These are phyloP conservation scores for Colletotrichum abscissum DNA, from an alignment of 2,329 filamentous ascomycete species.

Conservation along the genomic window DNA sequence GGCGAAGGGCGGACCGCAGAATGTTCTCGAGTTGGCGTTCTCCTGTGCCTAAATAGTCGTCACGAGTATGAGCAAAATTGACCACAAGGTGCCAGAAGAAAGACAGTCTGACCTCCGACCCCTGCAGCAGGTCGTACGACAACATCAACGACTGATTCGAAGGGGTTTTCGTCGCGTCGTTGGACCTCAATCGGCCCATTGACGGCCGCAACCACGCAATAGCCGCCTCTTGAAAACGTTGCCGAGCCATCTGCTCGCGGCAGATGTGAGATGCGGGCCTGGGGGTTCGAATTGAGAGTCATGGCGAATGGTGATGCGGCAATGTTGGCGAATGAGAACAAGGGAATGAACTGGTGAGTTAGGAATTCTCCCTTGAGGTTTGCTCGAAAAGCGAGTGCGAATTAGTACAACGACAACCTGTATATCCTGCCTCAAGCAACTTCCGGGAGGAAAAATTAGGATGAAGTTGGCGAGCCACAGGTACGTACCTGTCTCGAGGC, in stretches of 20 bases:
- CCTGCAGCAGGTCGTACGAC: conserved; percentile 88
- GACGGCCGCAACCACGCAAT: conserved; percentile 84
- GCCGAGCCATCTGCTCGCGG: conserved; percentile 84
- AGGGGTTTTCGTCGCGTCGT: conserved; percentile 88
- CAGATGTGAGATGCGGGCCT: conserved; percentile 68
- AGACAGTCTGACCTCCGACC: conserved; percentile 74
- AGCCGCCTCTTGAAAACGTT: conserved; percentile 79
- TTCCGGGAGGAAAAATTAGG: not conserved
- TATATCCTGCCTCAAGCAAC: not conserved
- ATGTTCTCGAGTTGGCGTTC: conserved; percentile 86
- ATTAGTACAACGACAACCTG: not conserved
- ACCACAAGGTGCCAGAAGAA: conserved; percentile 11
- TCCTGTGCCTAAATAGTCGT: conserved; percentile 66
- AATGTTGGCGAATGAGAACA: not conserved
- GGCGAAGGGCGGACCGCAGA: conserved; percentile 77
- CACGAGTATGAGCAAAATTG: conserved; percentile 36
- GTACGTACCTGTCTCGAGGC: conserved; percentile 21
- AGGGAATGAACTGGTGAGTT: not conserved
- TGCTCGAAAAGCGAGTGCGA: not conserved
- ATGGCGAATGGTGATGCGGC: not conserved
- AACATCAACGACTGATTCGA: conserved; percentile 91
- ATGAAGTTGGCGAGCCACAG: conserved; percentile 4
- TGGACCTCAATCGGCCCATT: conserved; percentile 94
- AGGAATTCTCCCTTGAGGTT: not conserved
- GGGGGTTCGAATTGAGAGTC: conserved; percentile 52